A percentile compares a stretch with the other conserved stretches of the same genome.
Evolutionary conservation across 768 basidiomycete species (phyloP).

Genomic region (Leccinellum luteum): DNA sequence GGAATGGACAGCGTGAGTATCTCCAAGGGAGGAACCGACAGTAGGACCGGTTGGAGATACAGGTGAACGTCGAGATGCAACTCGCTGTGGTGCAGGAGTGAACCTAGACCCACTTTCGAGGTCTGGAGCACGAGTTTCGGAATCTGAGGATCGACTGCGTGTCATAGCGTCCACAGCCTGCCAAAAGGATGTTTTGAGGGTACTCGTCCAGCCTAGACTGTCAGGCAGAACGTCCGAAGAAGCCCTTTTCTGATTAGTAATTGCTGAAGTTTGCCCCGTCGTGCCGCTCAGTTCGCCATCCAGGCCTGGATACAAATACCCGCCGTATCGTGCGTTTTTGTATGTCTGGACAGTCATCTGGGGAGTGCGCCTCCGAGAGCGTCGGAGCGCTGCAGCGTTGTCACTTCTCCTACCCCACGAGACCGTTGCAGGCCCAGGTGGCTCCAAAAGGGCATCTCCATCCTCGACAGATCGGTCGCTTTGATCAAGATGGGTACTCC

Average conservation of each 20-base stretch:
- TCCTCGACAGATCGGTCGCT: background rate
- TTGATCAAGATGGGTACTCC: background rate
- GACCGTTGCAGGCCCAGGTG: constrained; percentile 22
- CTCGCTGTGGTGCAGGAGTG: constrained; percentile 21
- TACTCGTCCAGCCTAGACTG: constrained; percentile 39
- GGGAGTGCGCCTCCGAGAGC: constrained; percentile 8
- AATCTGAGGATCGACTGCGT: constrained; percentile 34
- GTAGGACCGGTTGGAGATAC: background rate
- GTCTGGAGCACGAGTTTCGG: background rate
- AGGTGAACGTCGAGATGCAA: constrained; percentile 12
- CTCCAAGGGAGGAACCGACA: background rate
- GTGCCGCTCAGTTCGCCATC: background rate
- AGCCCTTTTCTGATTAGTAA: background rate
- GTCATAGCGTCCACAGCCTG: constrained; percentile 51
- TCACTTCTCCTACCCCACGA: constrained; percentile 30
- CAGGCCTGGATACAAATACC: constrained; percentile 8
- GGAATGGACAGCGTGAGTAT: background rate
- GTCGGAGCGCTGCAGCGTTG: constrained; percentile 23
- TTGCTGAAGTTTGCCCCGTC: background rate
- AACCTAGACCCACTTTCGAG: constrained; percentile 14
- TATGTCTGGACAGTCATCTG: constrained; percentile 4
- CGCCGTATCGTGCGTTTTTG: constrained; percentile 12
- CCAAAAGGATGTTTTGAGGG: constrained; percentile 43
- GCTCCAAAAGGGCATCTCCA: constrained; percentile 8
- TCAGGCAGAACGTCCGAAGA: constrained; percentile 6